Base-by-base conservation (phyloP, 2,329 filamentous ascomycete species). In the Fusarium sp. region DNA sequence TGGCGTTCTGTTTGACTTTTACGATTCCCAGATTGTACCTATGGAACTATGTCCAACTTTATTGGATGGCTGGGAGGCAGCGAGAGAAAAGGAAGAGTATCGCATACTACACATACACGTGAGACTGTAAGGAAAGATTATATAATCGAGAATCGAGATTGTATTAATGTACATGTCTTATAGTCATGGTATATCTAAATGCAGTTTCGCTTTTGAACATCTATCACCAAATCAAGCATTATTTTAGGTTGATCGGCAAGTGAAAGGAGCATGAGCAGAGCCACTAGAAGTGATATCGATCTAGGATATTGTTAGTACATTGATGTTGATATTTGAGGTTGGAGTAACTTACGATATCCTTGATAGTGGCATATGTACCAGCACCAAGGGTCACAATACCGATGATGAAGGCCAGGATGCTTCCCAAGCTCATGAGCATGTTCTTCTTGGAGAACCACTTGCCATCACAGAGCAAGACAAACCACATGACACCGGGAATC, bases 201-300 rank as follows among this genome's bases (percentile, higher is more conserved):
- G 26, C 33, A 64, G 11, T 15, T 46, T 63, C 49, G 60, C 60
- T 57, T 35, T 31, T 28, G 24, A 41, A 50, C 35, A 50, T 50
- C 11, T 41, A 28, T 43, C 8, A 10, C 20, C 26, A 44, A 2
- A 21, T 16, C n/a, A n/a, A n/a, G 3, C 28, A 20, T 21, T 35
- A 20, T 20, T 62, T 23, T 61, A 50, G 29, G 11, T 44, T 35
- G 68, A 69, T 52, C 68, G 48, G 21, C 68, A 70, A 12, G 68
- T 66, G 20, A 71, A 70, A 15, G 68, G 68, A 12, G 60, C 53
- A 81, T 70, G 68, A n/a, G 68, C 67, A 23, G 44, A 55, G 28
- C 68, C 68, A 11, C 35, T 47, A 10, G 68, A 68, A 11, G 68
- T 70, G 24, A 68, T 49, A 26, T 52, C 46, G 20, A 70, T 70